Evolutionary conservation across 192 early-diverging fungal genomes (phyloP).

Genomic region (Coemansia sp.): DNA sequence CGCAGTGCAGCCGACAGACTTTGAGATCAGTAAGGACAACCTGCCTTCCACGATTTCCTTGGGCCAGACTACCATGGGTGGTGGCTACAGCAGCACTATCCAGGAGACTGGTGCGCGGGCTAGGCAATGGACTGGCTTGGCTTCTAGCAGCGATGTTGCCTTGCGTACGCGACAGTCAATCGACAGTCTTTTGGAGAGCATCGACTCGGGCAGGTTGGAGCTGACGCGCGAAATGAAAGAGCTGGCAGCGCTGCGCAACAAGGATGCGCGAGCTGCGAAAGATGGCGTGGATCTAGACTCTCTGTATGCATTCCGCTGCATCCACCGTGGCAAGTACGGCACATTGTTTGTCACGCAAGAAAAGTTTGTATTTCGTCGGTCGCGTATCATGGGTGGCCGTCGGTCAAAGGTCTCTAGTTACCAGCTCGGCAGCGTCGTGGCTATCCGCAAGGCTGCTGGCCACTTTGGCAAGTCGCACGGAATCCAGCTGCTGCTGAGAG

Average conservation of each 20-base stretch:
- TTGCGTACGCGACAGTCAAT: background rate
- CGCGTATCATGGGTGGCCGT: conserved; percentile 52
- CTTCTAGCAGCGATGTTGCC: background rate
- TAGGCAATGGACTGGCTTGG: background rate
- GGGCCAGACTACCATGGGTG: background rate
- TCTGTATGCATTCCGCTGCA: conserved; percentile 52
- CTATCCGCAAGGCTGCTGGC: conserved; percentile 42
- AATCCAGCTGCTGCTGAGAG: conserved; percentile 43
- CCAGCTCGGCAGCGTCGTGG: conserved; percentile 42
- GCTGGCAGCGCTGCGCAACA: conserved; percentile 37
- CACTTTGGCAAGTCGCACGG: conserved; percentile 46
- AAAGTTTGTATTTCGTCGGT: conserved; percentile 43
- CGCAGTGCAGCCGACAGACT: background rate
- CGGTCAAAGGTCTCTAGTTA: conserved; percentile 42
- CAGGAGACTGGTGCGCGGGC: background rate
- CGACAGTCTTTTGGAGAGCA: conserved; percentile 3
- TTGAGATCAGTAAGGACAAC: background rate
- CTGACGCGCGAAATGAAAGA: conserved; percentile 40
- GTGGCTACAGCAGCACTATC: background rate
- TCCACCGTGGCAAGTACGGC: conserved; percentile 51
- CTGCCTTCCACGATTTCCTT: background rate
- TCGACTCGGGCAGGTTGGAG: conserved; percentile 20
- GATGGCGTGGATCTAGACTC: conserved; percentile 32
- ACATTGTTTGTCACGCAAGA: conserved; percentile 51
- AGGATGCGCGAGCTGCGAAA: conserved; percentile 35